Evolutionary conservation across 2,329 filamentous ascomycete genomes (phyloP), one percentile per base, ranked within the genome.

Genomic region (Pestalotiopsis sp.): DNA sequence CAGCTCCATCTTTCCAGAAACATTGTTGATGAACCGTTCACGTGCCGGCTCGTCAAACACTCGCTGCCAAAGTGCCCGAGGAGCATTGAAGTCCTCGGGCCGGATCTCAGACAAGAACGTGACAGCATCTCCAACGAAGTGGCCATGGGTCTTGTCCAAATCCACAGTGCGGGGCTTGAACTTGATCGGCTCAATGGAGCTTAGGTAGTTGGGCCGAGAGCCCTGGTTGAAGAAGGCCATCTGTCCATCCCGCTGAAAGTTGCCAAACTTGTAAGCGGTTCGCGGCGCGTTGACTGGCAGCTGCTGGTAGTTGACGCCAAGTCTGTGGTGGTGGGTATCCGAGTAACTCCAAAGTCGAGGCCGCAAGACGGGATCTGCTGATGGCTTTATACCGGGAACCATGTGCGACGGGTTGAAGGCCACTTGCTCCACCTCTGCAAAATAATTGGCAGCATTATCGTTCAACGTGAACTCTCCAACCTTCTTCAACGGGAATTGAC

Each of bases 341-440:
- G 89, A 87, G 79, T 92, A 92, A 1, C 89, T 91, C 83, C 92
- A 92, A 55, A 92, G 83, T 67, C 90, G 88, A 52, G 86, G 87
- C 78, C 92, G 90, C 3, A 92, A 82, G 48, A 92, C 89, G 1
- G 90, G 90, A 72, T 93, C 91, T 70, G 89, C 89, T 10, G 89
- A 91, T 14, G 89, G 87, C 78, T 92, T 90, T 67, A 91, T 87
- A 65, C 90, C 90, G 3, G 90, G 89, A 3, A 88, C 84, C 77
- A 92, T 79, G 75, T 92, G 89, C 6, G 88, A 85, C 52, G 91
- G 90, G 69, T 86, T 89, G 84, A 92, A 93, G 1, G 89, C 88
- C 20, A 88, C 84, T 75, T 92, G 90, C 80, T 93, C 90, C 63
- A 92, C 86, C 73, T 93, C 90, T 56, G 86, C 83, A 73, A 91